Evolutionary conservation across 768 basidiomycete genomes (phyloP).

Genomic region (Boletus vinaceobasis): DNA sequence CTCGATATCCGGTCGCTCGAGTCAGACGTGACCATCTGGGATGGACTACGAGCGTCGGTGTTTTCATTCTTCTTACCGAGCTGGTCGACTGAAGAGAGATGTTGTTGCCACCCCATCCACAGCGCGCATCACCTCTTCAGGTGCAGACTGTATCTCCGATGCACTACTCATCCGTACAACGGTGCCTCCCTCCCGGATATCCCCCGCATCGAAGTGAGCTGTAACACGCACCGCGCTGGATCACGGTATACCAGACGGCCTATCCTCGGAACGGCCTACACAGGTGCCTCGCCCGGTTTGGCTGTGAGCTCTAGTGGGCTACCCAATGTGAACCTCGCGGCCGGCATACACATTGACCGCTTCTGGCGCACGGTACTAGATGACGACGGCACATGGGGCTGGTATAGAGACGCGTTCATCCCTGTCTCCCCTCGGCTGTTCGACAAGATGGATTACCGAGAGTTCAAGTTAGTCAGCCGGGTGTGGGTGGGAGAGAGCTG

Average conservation of each 20-base stretch:
- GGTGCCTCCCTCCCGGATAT: conserved; percentile 7
- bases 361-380: conserved; percentile 15
- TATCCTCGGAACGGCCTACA: conserved; percentile 13
- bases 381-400: conserved; percentile 26
- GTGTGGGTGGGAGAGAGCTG: conserved; percentile 34
- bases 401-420: conserved; percentile 41
- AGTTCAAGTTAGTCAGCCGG: conserved; percentile 38
- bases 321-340: neutral
- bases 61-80: neutral
- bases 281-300: conserved; percentile 4
- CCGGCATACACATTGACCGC: conserved; percentile 24
- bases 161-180: conserved; percentile 10
- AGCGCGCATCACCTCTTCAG: conserved; percentile 21
- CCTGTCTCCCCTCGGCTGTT: conserved; percentile 49
- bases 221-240: conserved; percentile 11
- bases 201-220: conserved; percentile 18
- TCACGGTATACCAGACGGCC: conserved; percentile 2
- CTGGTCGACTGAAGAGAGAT: neutral
- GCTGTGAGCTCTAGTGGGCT: neutral
- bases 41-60: conserved; percentile 20
- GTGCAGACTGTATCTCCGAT: conserved; percentile 25
- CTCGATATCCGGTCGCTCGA: conserved; percentile 13
- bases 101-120: neutral
- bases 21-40: conserved; percentile 24
- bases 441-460: conserved; percentile 42